Evolutionary conservation across 768 basidiomycete genomes (phyloP).

Genomic region (Termitomyces bulborhizus): DNA sequence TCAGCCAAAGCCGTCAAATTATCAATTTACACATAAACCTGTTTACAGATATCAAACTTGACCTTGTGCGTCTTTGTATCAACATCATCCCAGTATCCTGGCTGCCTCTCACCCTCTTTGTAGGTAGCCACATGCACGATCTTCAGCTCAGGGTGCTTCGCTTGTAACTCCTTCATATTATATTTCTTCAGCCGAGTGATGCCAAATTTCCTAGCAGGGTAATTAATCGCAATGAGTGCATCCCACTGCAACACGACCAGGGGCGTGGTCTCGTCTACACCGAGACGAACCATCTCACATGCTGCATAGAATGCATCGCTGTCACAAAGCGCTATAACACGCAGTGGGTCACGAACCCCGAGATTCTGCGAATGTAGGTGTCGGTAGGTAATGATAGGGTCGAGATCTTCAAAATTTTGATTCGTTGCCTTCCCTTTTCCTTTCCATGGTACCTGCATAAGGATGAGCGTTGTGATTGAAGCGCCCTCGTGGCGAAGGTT

Average conservation of each 20-base stretch:
- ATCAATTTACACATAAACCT: neutral
- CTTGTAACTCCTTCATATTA: slow-evolving; percentile 64
- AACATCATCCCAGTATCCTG: slow-evolving; percentile 88
- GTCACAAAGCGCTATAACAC: slow-evolving; percentile 87
- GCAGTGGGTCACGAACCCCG: slow-evolving; percentile 68
- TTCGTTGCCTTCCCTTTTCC: slow-evolving; percentile 46
- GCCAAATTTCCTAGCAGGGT: slow-evolving; percentile 87
- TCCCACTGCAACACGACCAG: slow-evolving; percentile 89
- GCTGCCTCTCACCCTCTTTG: slow-evolving; percentile 78
- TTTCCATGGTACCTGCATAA: slow-evolving; percentile 31
- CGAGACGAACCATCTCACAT: slow-evolving; percentile 81
- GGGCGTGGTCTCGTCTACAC: slow-evolving; percentile 51
- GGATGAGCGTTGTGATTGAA: too few relatives aligned
- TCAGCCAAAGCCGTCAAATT: neutral
- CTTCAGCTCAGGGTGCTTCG: slow-evolving; percentile 77
- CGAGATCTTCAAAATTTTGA: slow-evolving; percentile 53
- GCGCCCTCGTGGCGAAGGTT: neutral
- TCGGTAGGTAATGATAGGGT: slow-evolving; percentile 71
- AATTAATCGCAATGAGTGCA: slow-evolving; percentile 89
- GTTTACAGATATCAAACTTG: neutral
- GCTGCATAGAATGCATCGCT: slow-evolving; percentile 83
- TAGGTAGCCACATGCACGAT: slow-evolving; percentile 96
- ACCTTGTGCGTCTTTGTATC: slow-evolving; percentile 93
- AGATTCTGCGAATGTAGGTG: slow-evolving; percentile 65
- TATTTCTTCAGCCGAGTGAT: slow-evolving; percentile 86